Evolutionary conservation across 2,329 filamentous ascomycete species (phyloP).

Genomic region (Microsporum canis): DNA sequence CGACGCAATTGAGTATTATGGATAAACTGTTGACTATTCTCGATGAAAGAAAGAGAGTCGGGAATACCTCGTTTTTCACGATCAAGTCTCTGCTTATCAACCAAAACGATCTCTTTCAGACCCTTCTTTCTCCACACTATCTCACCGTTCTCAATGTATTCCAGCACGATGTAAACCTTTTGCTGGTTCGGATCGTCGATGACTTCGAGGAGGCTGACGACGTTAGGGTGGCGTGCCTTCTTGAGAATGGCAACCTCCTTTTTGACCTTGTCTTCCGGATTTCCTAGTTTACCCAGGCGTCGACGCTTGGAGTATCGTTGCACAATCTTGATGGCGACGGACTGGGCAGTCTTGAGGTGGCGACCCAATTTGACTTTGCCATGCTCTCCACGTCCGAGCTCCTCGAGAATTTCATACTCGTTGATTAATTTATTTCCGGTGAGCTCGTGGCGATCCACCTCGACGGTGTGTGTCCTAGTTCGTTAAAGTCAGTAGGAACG

Average conservation of each 20-base stretch:
- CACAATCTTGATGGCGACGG: constrained; percentile 97
- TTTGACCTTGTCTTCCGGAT: constrained; percentile 64
- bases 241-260: constrained; percentile 96
- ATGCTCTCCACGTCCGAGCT: constrained; percentile 89
- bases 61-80: constrained; percentile 62
- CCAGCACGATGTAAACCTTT: constrained; percentile 96
- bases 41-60: constrained; percentile 47
- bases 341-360: constrained; percentile 61
- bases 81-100: constrained; percentile 72
- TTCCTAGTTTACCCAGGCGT: constrained; percentile 65
- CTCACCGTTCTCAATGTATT: constrained; percentile 89
- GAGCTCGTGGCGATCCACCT: constrained; percentile 76
- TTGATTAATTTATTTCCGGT: constrained; percentile 96
- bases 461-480: constrained; percentile 69
- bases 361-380: constrained; percentile 94
- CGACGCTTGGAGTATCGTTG: constrained; percentile 89
- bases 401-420: constrained; percentile 92
- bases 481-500: constrained; percentile 3
- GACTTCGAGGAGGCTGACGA: constrained; percentile 88
- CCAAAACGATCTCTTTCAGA: constrained; percentile 65
- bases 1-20: constrained; percentile 27
- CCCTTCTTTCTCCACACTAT: constrained; percentile 90
- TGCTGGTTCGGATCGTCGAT: constrained; percentile 93
- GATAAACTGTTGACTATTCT: constrained; percentile 35
- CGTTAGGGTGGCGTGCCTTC: constrained; percentile 94